Base-by-base conservation (phyloP, 805 yeast species). In the Wickerhamiella galacta region DNA sequence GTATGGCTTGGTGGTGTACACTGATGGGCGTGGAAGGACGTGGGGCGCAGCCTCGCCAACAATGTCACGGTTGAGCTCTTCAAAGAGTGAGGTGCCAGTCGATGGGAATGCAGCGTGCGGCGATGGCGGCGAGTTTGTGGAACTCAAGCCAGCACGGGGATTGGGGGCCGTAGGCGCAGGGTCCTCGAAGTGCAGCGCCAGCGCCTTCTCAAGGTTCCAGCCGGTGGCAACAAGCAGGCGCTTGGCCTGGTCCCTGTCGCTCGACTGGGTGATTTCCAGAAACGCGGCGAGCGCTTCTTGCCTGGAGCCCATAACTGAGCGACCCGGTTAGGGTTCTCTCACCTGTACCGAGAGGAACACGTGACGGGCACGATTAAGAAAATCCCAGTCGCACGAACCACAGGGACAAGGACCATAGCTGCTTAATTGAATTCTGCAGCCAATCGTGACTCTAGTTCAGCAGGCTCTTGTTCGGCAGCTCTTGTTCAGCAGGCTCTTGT, bases 131-230 rank as follows among this genome's bases (percentile, higher is more conserved):
- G 36, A 16, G n/a, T 22, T 9, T 22, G 34, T 20, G 19, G 28
- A 17, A 17, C 23, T 4, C 10, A 23, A 3, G 8, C 27, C 9
- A 3, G 30, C 26, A 11, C 25, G 31, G 18, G 24, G 18, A 9
- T 7, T 15, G 5, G 34, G n/a, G n/a, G 30, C 4, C 4, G 27
- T 9, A 9, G 33, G 17, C 17, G 25, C 35, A 10, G 30, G 28
- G 5, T 40, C 42, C 25, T 42, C 46, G 21, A 40, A 34, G 26
- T 41, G 44, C 16, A 37, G 34, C 27, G 39, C 39, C 17, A 41
- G 39, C 6, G 46, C 44, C 14, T 50, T 40, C 37, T 63, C 67
- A 11, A 63, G 43, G 39, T 58, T 49, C 66, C 68, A 62, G 16
- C 51, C 47, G 6, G 54, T 38, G 3, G 53, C 40, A 24, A 45